These are phyloP conservation scores for Fusarium pseudograminearum DNA, from an alignment of 2,329 filamentous ascomycete genomes.

Conservation along the genomic window DNA sequence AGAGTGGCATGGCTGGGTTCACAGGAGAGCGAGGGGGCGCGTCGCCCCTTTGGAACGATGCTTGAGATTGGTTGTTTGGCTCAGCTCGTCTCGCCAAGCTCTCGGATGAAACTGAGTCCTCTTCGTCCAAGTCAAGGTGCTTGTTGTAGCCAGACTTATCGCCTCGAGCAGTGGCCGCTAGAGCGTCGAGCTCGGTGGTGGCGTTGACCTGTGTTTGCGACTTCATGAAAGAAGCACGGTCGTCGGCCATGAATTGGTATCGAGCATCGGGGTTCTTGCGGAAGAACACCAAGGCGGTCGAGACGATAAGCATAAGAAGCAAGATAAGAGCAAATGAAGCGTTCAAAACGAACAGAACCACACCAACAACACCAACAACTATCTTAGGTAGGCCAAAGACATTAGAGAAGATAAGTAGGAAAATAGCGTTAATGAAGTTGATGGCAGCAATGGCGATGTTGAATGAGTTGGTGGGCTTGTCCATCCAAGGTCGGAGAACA, in stretches of 20 bases:
- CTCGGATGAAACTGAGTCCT: constrained; percentile 56
- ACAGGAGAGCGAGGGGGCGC: constrained; percentile 54
- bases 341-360: constrained; percentile 90
- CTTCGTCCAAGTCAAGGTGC: constrained; percentile 57
- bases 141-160: constrained; percentile 73
- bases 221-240: constrained; percentile 97
- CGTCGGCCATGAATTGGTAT: constrained; percentile 96
- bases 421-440: constrained; percentile 92
- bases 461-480: constrained; percentile 97
- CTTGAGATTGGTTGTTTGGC: constrained; percentile 49
- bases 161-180: constrained; percentile 88
- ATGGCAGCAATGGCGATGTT: constrained; percentile 92
- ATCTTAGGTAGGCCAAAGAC: constrained; percentile 87
- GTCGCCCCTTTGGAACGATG: constrained; percentile 49
- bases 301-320: constrained; percentile 78
- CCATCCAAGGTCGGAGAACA: constrained; percentile 94
- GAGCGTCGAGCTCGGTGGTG: constrained; percentile 88
- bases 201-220: constrained; percentile 82
- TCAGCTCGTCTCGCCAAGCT: constrained; percentile 54
- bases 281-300: constrained; percentile 77
- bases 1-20: constrained; percentile 59
- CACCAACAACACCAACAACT: constrained; percentile 88
- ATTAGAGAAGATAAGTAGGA: constrained; percentile 87
- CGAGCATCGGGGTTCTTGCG: constrained; percentile 95
- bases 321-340: constrained; percentile 85